These are phyloP conservation scores for Aureobasidium sp. DNA, from an alignment of 2,329 filamentous ascomycete genomes.

Conservation along the genomic window DNA sequence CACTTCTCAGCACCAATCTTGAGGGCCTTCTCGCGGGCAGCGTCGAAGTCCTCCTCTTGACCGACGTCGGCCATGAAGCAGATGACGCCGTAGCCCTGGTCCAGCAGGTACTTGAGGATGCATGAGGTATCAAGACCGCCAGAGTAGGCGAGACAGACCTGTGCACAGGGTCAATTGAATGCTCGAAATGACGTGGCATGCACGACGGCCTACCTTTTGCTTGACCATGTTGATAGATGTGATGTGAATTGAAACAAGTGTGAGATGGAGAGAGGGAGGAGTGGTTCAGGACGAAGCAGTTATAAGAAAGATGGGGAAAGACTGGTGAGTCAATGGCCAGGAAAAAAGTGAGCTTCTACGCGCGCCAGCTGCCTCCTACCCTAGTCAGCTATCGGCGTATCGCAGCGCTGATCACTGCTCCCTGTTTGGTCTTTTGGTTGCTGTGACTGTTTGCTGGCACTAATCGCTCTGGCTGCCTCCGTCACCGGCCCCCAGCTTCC, in stretches of 20 bases:
- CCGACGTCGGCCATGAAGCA: constrained; percentile 61
- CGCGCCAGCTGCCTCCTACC: not conserved
- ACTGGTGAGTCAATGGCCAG: constrained; percentile 10
- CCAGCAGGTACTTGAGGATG: constrained; percentile 40
- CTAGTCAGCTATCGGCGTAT: constrained; percentile 8
- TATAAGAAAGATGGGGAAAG: not conserved
- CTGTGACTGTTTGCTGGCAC: constrained; percentile 7
- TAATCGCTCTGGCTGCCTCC: not conserved
- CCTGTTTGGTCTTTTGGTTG: not conserved
- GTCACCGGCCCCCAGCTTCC: not conserved
- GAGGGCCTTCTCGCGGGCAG: constrained; percentile 62
- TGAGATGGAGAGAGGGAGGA: not conserved
- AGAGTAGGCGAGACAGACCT: constrained; percentile 42
- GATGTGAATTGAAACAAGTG: not conserved
- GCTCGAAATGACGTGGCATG: not conserved
- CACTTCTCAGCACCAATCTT: constrained; percentile 60
- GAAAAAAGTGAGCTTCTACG: constrained; percentile 8
- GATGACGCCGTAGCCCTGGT: constrained; percentile 53
- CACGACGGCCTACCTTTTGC: constrained; percentile 13
- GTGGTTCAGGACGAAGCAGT: not conserved
- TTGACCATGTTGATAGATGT: constrained; percentile 14
- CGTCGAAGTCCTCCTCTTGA: constrained; percentile 58
- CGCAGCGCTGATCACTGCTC: constrained; percentile 6
- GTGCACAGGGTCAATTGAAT: not conserved
- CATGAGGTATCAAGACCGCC: constrained; percentile 53